phyloP scores from a whole-genome alignment of 2,329 filamentous ascomycete species.

The Fusarium protoensiforme region DNA sequence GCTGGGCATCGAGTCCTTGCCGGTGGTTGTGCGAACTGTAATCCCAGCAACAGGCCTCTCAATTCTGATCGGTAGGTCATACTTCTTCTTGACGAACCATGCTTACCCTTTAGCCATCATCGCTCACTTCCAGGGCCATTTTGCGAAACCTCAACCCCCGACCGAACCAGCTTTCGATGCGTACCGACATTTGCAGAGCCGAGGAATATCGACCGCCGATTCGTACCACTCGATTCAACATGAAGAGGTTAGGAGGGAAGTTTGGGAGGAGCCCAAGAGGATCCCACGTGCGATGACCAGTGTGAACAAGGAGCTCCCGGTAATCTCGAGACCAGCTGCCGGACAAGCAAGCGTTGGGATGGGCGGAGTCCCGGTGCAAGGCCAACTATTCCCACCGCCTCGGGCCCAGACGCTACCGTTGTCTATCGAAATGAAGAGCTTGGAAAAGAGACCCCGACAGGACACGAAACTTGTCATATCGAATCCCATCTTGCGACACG shows the following conservation, averaged over 20 bases:
- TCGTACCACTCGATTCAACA: constrained; percentile 60
- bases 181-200: constrained; percentile 26
- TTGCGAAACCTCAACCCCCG: constrained; percentile 7
- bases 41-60: constrained; percentile 63
- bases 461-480: constrained; percentile 60
- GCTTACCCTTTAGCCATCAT: constrained; percentile 45
- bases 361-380: constrained; percentile 53
- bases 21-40: constrained; percentile 59
- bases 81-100: neutral
- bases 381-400: constrained; percentile 56
- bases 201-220: constrained; percentile 51
- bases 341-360: constrained; percentile 50
- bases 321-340: constrained; percentile 51
- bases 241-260: constrained; percentile 60
- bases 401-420: constrained; percentile 44
- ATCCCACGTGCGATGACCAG: constrained; percentile 27
- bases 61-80: constrained; percentile 58
- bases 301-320: constrained; percentile 47
- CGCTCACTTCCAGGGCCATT: constrained; percentile 47
- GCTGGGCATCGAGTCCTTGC: constrained; percentile 57
- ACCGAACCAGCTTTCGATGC: constrained; percentile 15
- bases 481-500: constrained; percentile 56
- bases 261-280: constrained; percentile 39
- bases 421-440: constrained; percentile 23
- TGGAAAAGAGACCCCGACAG: constrained; percentile 42